Evolutionary conservation across 305 asterid genomes (phyloP).

Genomic region (Fraxinus ornus): DNA sequence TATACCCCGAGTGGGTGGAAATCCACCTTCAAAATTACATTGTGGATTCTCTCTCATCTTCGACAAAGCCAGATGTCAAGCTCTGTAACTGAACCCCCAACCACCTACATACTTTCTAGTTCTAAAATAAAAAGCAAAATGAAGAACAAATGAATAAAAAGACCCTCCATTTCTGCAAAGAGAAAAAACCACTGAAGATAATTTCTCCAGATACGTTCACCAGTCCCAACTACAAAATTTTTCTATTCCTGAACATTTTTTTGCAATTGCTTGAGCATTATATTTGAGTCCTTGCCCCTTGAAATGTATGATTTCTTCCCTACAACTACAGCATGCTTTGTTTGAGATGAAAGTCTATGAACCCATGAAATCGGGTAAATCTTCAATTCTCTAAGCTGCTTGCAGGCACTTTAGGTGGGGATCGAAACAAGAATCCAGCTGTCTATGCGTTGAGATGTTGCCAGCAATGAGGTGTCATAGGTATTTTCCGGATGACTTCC

Average conservation of each 20-base stretch:
- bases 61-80: slow-evolving; percentile 35
- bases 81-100: slow-evolving; percentile 38
- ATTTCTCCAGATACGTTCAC: slow-evolving; percentile 50
- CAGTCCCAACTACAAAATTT: slow-evolving; percentile 73
- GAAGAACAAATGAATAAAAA: slow-evolving; percentile 53
- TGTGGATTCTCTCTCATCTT: slow-evolving; percentile 32
- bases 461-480: slow-evolving; percentile 35
- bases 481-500: slow-evolving; percentile 98
- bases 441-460: not conserved
- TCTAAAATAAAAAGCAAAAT: slow-evolving; percentile 22
- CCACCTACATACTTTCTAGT: slow-evolving; percentile 31
- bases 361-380: slow-evolving; percentile 11
- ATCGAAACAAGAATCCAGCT: slow-evolving; percentile 5
- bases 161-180: slow-evolving; percentile 43
- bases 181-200: slow-evolving; percentile 22
- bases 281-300: slow-evolving; percentile 23
- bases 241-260: slow-evolving; percentile 39
- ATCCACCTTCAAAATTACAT: slow-evolving; percentile 55
- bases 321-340: slow-evolving; percentile 1
- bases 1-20: slow-evolving; percentile 43
- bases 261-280: slow-evolving; percentile 34
- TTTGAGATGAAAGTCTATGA: not conserved
- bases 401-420: slow-evolving; percentile 10
- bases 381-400: slow-evolving; percentile 12
- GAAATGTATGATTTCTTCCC: slow-evolving; percentile 25